Conservation (phyloP, 2,329 filamentous ascomycete species). For the Botrytis sinoallii region DNA sequence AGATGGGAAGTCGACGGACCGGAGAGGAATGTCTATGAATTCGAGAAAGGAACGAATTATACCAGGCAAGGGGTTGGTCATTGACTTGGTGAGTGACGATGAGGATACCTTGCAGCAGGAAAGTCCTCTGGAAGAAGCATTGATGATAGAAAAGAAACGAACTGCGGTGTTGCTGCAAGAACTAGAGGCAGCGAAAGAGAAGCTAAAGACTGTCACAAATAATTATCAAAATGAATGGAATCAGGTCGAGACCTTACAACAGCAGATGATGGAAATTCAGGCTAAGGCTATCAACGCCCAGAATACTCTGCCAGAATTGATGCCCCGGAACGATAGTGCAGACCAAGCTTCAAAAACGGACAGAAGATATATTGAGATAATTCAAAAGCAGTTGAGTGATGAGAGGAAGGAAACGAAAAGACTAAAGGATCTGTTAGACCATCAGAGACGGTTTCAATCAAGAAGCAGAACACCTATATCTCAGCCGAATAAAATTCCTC, state of each 20-base stretch:
- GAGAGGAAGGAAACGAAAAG: neutral
- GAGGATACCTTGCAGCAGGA: neutral
- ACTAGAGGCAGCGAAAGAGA: neutral
- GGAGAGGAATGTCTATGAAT: neutral
- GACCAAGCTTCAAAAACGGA: neutral
- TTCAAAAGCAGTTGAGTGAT: neutral
- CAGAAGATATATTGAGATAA: neutral
- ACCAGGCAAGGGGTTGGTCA: neutral
- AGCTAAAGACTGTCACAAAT: too few relatives aligned
- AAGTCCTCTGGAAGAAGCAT: neutral
- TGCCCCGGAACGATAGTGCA: neutral
- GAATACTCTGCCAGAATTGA: neutral
- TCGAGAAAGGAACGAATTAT: neutral
- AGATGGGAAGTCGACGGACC: too few relatives aligned
- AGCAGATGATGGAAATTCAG: neutral
- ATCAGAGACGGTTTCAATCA: neutral
- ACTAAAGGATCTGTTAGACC: neutral
- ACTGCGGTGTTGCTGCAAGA: neutral
- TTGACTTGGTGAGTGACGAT: constrained; percentile 11
- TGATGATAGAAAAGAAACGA: neutral
- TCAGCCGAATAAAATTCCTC: neutral
- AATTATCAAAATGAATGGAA: constrained; percentile 1
- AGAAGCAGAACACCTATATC: neutral
- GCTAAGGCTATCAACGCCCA: neutral
- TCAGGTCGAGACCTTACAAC: neutral